Evolutionary conservation across 2,329 filamentous ascomycete species (phyloP), one percentile per base, ranked within the genome.

Genomic region (Onygenales sp.): DNA sequence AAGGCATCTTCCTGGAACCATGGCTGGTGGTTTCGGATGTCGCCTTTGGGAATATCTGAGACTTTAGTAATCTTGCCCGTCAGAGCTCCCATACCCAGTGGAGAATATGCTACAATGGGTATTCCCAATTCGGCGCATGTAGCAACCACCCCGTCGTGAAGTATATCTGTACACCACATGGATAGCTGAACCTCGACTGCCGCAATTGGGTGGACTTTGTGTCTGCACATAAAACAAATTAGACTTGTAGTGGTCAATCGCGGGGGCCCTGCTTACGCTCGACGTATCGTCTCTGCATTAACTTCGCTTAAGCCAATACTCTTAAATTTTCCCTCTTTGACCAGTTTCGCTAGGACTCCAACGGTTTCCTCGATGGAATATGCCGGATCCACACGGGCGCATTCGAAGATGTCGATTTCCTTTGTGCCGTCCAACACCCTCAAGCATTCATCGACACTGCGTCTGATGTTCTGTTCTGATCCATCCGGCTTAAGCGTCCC

Each of bases 111-210:
- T 8, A 82, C 66, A 43, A 84, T 70, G 0, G 81, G 79, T 50
- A 84, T 83, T 32, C 71, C 69, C 1, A 81, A 68, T 63, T 82
- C 76, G 1, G 72, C 76, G 57, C 81, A 84, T 1, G 77, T 72
- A 51, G 72, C 63, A 2, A 78, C 78, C 1, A 85, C 74, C 14
- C 76, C 81, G 56, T 85, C 84, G 14, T 76, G 65, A 5, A 83
- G 65, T 45, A 82, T 77, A 31, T 82, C 76, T 2, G 78, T 80
- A 5, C 70, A 70, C 71, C 75, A 84, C 2, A 83, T 69, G 13
- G 75, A 79, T 53, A 84, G 72, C 62, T 85, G 82, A 27, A 82
- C 76, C 61, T 85, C 82, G 7, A 84, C 80, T 1, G 77, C 76
- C 1, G 73, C 72, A 48, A 84, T 77, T 14, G 78, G 79, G 57